These are phyloP conservation scores for Globisporangium takayamanum DNA, from an alignment of 352 stramenopile genomes.

Conservation along the genomic window DNA sequence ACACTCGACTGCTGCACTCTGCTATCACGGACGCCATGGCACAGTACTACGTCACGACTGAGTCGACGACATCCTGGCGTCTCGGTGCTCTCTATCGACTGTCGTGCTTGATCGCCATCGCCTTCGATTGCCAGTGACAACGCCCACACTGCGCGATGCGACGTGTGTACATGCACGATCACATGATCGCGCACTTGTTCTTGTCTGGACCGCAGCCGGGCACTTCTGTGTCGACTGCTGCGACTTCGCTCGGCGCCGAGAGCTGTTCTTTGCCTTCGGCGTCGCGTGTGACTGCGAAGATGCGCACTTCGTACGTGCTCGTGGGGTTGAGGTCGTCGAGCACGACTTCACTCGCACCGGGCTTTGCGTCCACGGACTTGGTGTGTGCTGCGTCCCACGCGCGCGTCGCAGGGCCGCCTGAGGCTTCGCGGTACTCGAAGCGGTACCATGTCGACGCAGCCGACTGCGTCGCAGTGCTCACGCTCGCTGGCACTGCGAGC, in stretches of 20 bases:
- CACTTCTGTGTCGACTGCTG: conserved; percentile 84
- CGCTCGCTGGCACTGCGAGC: conserved; percentile 35
- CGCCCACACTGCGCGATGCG: not conserved
- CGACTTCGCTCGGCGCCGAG: conserved; percentile 59
- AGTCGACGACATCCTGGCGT: too few species aligned
- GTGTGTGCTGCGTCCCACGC: conserved; percentile 3
- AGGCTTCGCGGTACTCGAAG: conserved; percentile 70
- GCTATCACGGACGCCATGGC: too few species aligned
- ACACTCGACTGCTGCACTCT: too few species aligned
- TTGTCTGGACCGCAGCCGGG: conserved; percentile 65
- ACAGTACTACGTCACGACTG: too few species aligned
- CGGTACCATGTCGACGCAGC: conserved; percentile 35
- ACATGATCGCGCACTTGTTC: conserved; percentile 14
- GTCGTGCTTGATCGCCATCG: not conserved
- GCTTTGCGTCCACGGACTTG: conserved; percentile 33
- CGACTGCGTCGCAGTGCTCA: conserved; percentile 3
- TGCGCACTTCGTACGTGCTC: conserved; percentile 82
- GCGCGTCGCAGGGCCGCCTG: conserved; percentile 28
- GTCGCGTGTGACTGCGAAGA: conserved; percentile 49
- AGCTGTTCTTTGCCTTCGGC: conserved; percentile 33
- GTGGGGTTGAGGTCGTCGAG: conserved; percentile 86
- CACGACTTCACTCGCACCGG: conserved; percentile 39
- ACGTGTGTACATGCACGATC: not conserved
- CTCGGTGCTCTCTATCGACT: too few species aligned
- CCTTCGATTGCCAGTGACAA: not conserved